Evolutionary conservation across 1,284 basidiomycete species (phyloP).

Genomic region (Tilletia caries): DNA sequence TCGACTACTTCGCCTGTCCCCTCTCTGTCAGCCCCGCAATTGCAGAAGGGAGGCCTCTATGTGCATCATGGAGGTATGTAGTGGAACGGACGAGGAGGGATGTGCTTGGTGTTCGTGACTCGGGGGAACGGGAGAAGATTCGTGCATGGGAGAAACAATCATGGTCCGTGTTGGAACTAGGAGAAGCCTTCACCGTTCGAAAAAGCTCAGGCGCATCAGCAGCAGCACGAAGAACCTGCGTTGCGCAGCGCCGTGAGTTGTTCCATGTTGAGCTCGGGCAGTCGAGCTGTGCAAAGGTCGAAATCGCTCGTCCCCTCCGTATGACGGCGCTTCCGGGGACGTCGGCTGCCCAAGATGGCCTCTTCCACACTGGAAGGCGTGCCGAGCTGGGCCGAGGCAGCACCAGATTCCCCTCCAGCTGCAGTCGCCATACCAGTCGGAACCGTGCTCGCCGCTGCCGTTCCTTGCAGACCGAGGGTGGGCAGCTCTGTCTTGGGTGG

Average conservation of each 20-base stretch:
- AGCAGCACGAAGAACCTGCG: neutral
- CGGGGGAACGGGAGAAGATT: no score
- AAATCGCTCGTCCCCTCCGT: neutral
- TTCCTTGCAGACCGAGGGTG: neutral
- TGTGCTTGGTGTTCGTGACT: no score
- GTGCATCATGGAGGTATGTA: no score
- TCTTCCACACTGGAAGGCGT: neutral
- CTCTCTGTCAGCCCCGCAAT: no score
- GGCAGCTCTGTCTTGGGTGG: neutral
- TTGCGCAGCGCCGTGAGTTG: constrained; percentile 6
- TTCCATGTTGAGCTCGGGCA: neutral
- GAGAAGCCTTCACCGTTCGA: no score
- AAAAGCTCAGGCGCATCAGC: neutral
- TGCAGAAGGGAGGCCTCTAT: no score
- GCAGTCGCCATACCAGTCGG: neutral
- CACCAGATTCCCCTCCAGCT: neutral
- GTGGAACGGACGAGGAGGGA: no score
- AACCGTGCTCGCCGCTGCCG: neutral
- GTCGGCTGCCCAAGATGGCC: neutral
- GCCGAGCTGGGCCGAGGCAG: neutral
- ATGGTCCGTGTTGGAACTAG: no score
- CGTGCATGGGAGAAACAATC: no score
- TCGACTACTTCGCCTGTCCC: no score
- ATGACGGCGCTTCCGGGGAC: neutral
- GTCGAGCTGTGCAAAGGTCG: neutral